Conservation (phyloP, 2,329 filamentous ascomycete genomes). For the Sclerotinia spermophila region DNA sequence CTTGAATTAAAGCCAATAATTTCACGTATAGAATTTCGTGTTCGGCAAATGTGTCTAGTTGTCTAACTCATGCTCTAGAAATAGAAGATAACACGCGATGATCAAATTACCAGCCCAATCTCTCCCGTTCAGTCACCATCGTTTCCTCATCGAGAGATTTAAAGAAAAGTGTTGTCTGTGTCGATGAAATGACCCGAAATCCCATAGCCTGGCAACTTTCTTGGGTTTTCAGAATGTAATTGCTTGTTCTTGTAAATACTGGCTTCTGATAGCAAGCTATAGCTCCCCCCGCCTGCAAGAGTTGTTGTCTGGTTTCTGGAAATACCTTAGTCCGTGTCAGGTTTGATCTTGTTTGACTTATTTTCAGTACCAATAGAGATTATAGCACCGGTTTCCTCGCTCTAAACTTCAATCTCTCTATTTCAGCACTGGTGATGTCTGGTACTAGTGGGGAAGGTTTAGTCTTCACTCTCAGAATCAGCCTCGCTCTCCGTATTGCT, state of each 20-base stretch:
- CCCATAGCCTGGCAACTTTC: background rate
- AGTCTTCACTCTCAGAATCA: background rate
- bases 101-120: background rate
- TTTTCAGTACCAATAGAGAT: rapidly evolving
- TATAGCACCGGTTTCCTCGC: rapidly evolving
- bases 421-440: background rate
- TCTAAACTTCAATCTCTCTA: background rate
- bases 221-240: background rate
- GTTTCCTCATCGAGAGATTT: no score
- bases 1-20: background rate
- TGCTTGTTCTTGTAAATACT: background rate
- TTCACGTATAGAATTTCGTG: background rate
- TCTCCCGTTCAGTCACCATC: background rate
- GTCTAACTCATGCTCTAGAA: background rate
- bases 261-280: background rate
- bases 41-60: background rate
- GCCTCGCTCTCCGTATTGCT: background rate
- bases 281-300: rapidly evolving
- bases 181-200: background rate
- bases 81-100: background rate
- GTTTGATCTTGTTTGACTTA: no score
- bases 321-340: background rate
- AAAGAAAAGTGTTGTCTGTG: no score
- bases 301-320: rapidly evolving
- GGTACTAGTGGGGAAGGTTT: background rate